Evolutionary conservation across 208 protist genomes (phyloP).

Genomic region (Herpetomonas samuelpessoai): DNA sequence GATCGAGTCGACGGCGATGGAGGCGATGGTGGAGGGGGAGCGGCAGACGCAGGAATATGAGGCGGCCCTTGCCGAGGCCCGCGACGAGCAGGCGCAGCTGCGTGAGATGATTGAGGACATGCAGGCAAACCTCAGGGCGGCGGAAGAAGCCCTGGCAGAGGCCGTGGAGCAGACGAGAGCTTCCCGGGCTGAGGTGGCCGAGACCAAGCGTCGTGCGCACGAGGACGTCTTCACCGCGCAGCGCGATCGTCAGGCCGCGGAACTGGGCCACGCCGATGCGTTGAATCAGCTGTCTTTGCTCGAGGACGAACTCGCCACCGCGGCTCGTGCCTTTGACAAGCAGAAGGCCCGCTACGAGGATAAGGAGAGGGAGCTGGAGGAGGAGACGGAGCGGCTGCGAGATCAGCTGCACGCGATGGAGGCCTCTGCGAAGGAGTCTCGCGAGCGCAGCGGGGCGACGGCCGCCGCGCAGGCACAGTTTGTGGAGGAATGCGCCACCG

Average conservation of each 20-base stretch:
- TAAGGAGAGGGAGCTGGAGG: constrained; percentile 28
- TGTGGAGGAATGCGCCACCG: constrained; percentile 20
- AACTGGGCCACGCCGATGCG: constrained; percentile 20
- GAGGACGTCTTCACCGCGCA: constrained; percentile 47
- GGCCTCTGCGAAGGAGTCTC: constrained; percentile 15
- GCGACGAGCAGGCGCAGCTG: constrained; percentile 58
- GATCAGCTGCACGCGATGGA: constrained; percentile 27
- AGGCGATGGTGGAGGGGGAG: constrained; percentile 65
- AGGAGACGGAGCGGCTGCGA: constrained; percentile 34
- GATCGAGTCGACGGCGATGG: constrained; percentile 46
- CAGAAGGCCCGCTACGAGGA: constrained; percentile 40
- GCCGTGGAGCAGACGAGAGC: constrained; percentile 27
- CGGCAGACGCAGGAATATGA: constrained; percentile 45
- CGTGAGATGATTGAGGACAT: constrained; percentile 33
- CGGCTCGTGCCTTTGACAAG: constrained; percentile 32
- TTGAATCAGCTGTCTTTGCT: constrained; percentile 19
- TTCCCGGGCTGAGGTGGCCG: constrained; percentile 26
- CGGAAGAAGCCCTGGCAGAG: constrained; percentile 19
- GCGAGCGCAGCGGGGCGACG: constrained; percentile 22
- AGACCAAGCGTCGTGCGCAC: constrained; percentile 20
- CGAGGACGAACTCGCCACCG: constrained; percentile 43
- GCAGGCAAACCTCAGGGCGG: constrained; percentile 24
- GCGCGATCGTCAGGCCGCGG: constrained; percentile 37
- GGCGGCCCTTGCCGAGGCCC: constrained; percentile 41
- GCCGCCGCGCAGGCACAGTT: constrained; percentile 17